These are phyloP conservation scores for Margaritispora aquatica DNA, from an alignment of 495 filamentous ascomycete genomes.

Conservation along the genomic window DNA sequence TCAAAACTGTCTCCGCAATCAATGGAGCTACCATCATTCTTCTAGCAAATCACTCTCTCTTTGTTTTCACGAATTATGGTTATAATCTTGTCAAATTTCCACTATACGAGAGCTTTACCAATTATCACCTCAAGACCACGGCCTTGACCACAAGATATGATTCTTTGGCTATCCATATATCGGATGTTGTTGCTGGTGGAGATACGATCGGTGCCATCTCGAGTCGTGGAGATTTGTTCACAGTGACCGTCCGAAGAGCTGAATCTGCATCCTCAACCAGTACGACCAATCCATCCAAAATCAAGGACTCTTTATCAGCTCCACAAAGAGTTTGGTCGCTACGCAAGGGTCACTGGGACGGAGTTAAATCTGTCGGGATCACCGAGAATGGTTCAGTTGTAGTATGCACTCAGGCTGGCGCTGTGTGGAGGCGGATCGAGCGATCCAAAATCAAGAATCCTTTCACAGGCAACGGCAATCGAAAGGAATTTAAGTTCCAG, in stretches of 20 bases:
- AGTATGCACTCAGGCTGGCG: conserved; percentile 84
- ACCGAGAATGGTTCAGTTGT: conserved; percentile 94
- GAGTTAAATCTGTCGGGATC: conserved; percentile 77
- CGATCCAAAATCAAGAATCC: conserved; percentile 74
- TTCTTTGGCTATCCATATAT: conserved; percentile 49
- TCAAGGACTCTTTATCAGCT: conserved; percentile 58
- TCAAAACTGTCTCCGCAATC: conserved; percentile 78
- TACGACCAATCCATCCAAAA: conserved; percentile 85
- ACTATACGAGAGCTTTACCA: conserved; percentile 57
- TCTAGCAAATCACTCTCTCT: conserved; percentile 81
- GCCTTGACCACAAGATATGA: conserved; percentile 57
- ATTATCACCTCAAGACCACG: conserved; percentile 53
- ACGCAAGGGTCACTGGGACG: conserved; percentile 72
- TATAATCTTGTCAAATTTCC: conserved; percentile 83
- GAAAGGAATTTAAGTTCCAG: conserved; percentile 90
- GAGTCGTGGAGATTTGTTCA: conserved; percentile 78
- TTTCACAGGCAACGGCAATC: conserved; percentile 41
- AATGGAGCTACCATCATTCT: conserved; percentile 84
- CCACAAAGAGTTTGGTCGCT: conserved; percentile 78
- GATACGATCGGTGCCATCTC: conserved; percentile 87
- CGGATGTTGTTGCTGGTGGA: conserved; percentile 73
- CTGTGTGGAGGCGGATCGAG: conserved; percentile 82
- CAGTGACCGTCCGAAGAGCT: conserved; percentile 58
- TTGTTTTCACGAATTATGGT: conserved; percentile 88
- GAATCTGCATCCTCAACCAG: conserved; percentile 57